Evolutionary conservation across 2,329 filamentous ascomycete species (phyloP), one percentile per base, ranked within the genome.

Genomic region (Fusarium sp.): DNA sequence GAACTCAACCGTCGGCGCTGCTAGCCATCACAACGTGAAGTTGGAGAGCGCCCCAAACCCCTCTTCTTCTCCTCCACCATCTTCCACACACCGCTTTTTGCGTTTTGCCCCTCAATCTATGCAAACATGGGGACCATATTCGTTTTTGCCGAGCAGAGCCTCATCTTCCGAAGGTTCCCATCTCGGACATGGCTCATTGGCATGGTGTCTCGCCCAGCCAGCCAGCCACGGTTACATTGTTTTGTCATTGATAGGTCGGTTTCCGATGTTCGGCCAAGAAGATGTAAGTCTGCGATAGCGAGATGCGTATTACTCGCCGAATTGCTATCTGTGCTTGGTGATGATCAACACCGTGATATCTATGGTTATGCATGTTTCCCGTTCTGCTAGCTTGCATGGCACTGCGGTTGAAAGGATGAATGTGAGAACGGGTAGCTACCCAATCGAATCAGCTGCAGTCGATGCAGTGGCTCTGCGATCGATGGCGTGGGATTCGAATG

Each of bases 51-150:
- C 65, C 60, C 48, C 49, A 68, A 69, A 57, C 61, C 69, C 76
- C 75, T 75, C 75, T 69, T 75, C 69, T 67, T 75, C 69, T 67
- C 76, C 63, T 72, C 75, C 72, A 68, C 70, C 68, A 74, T 71
- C 72, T 69, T 63, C 42, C 28, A 66, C 76, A 75, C 76, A 78
- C 76, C 76, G 76, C 76, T 77, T 57, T 78, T 78, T 78, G 73
- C 54, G 33, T 66, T 58, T 71, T 51, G 63, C 66, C 63, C 56
- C 65, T 66, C 63, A 63, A 54, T 54, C 54, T 49, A 41, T 62
- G 48, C 28, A 48, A 35, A 49, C 55, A 57, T 35, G 59, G 44
- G 35, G 22, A 66, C 36, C 35, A 59, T 56, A 14, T 70, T 70
- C 41, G n/a, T 28, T 52, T 52, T 70, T 52, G 28, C 39, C 66